Evolutionary conservation across 1,284 basidiomycete species (phyloP).

Genomic region (Cystobasidiaceae sp.): DNA sequence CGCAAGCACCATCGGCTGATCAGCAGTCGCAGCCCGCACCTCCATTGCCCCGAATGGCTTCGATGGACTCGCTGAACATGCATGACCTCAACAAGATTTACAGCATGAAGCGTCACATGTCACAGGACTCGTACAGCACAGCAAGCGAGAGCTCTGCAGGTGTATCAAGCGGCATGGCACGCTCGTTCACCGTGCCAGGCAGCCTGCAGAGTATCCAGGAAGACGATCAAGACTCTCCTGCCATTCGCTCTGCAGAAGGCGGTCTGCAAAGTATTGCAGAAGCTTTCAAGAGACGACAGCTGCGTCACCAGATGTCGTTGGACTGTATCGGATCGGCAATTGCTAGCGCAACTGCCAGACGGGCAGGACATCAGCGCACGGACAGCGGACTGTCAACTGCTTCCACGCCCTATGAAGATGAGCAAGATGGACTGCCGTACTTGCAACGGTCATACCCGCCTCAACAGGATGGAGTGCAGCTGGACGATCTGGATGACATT

Average conservation of each 20-base stretch:
- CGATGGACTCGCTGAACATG: conserved; percentile 35
- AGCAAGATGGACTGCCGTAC: neutral
- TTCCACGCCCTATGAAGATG: neutral
- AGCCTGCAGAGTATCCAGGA: conserved; percentile 5
- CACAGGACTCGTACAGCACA: neutral
- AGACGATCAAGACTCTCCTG: neutral
- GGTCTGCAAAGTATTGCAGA: conserved; percentile 28
- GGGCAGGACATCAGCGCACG: conserved; percentile 22
- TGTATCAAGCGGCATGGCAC: conserved; percentile 2
- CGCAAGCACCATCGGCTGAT: neutral
- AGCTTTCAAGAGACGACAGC: conserved; percentile 32
- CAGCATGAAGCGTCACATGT: conserved; percentile 12
- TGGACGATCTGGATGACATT: conserved; percentile 42
- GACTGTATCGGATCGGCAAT: conserved; percentile 42
- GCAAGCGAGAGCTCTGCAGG: neutral
- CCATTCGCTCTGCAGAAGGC: neutral
- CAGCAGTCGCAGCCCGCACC: neutral
- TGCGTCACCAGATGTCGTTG: conserved; percentile 41
- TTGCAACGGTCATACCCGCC: neutral
- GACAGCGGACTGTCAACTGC: conserved; percentile 16
- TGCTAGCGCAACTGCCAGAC: conserved; percentile 40
- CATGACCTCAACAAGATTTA: conserved; percentile 31
- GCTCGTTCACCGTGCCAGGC: neutral
- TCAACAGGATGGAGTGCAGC: conserved; percentile 30
- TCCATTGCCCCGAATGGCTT: conserved; percentile 34